Base-by-base conservation (phyloP, 2,329 filamentous ascomycete genomes). In the Colletotrichum agaves region DNA sequence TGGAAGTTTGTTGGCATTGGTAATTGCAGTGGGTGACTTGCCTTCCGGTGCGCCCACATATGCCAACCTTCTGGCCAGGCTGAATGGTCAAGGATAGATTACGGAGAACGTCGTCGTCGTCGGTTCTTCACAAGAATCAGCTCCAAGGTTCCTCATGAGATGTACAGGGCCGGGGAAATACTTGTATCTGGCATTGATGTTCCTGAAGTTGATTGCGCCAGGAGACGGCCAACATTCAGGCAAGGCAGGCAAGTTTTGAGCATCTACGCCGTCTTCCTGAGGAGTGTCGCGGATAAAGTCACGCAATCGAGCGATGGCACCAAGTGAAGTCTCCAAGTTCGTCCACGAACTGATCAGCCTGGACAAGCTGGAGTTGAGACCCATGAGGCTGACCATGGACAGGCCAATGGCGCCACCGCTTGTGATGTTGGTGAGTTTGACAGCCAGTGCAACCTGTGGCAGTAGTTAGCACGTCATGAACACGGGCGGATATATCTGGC, bases 11-110 rank as follows among this genome's bases (percentile, higher is more conserved):
- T n/a, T 19, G 6, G 13, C 5, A 11, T 2, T 4, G 15, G 41
- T 31, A 11, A 6, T 11, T 21, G 12, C 5, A 23, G 2, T 11
- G 27, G n/a, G 17, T 27, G 8, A 58, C 70, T 63, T 60, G 71
- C 75, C 74, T 76, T 35, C 76, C 78, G 0, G 77, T 78, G 1
- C 78, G 71, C 3, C 79, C 78, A 50, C 77, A 77, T 7, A 80
- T 71, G 5, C 73, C 78, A 11, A 80, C 71, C 57, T 77, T 78
- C 56, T 76, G 72, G 10, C 77, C 76, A 0, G 76, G 69, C 13
- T 67, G 41, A 55, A 79, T 72, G 11, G 66, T 71, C 7, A 79
- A 55, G 4, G 70, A 71, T 3, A 79, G 37, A 8, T 73, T 56
- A 10, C 72, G 64, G 13, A 79, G 69, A 1, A 73, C 70, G 15